A percentile compares a stretch with the other conserved stretches of the same genome.
Evolutionary conservation across 306 rosid species (phyloP).

Genomic region (Abrus pulchellus): DNA sequence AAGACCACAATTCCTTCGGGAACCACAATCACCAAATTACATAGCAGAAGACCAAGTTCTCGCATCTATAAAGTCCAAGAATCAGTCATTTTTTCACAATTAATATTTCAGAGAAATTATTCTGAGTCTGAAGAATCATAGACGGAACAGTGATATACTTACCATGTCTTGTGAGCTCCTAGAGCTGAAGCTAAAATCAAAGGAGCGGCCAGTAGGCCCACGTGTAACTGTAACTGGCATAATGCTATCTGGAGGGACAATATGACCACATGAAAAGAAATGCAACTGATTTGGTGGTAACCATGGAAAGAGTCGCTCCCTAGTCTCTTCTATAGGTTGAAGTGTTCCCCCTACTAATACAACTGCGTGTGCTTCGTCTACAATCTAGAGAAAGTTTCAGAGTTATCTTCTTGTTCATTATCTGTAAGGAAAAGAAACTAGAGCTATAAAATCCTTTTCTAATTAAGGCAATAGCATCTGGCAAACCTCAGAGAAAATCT

Average conservation of each 20-base stretch:
- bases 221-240: conserved; percentile 85
- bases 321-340: conserved; percentile 93
- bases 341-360: conserved; percentile 92
- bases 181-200: conserved; percentile 86
- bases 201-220: conserved; percentile 85
- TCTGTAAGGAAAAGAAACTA: conserved; percentile 18
- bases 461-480: conserved; percentile 40
- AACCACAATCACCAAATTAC: conserved; percentile 80
- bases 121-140: conserved; percentile 31
- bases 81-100: conserved; percentile 32
- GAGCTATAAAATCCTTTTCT: conserved; percentile 13
- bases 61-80: conserved; percentile 67
- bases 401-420: conserved; percentile 44
- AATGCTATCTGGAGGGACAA: conserved; percentile 86
- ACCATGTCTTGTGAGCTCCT: conserved; percentile 77
- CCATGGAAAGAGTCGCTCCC: conserved; percentile 91
- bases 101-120: conserved; percentile 25
- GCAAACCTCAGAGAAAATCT: conserved; percentile 91
- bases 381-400: conserved; percentile 66
- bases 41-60: conserved; percentile 84
- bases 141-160: conserved; percentile 45
- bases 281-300: conserved; percentile 69
- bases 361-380: conserved; percentile 87
- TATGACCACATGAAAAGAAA: conserved; percentile 91
- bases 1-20: conserved; percentile 95